Evolutionary conservation across 2,329 filamentous ascomycete species (phyloP), one percentile per base, ranked within the genome.

Genomic region (Apiospora arundinis): DNA sequence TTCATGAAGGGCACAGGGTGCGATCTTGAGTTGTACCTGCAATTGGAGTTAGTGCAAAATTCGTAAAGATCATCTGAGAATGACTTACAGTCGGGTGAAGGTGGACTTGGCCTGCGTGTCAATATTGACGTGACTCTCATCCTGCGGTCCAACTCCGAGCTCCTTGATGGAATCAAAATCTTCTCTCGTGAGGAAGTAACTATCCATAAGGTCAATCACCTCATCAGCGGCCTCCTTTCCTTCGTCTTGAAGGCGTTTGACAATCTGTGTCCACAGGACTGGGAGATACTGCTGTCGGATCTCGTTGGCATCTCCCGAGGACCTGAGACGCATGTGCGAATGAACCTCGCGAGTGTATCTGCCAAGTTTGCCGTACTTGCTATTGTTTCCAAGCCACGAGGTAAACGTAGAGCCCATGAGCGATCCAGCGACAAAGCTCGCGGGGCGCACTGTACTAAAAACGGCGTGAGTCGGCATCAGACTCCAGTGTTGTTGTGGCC

Each of bases 1-100:
- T 98, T 98, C 91, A 98, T 97, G 83, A 98, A 99, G 1, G 96
- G 95, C 69, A 99, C 84, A 0, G 95, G 95, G 76, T 99, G 96
- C 23, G 91, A 92, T 83, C 92, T 92, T 72, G 88, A 83, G 76
- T 99, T 99, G 81, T 99, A 96, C 70, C 93, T 95, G 52, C 23
- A 49, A 25, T 28, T 23, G 11, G 9, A 60, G 37, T 56, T 25
- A 69, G 28, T 28, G 37, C 69, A 3, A 37, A 67, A 48, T 69
- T 67, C 9, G 67, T 42, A 49, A 6, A 69, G 60, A n/a, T 40
- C 66, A 63, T 71, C 12, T 23, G 40, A 67, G 67, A 44, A 21
- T 40, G 28, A 90, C 93, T 87, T 86, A 98, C 90, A 91, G 85
- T 83, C 95, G 90, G 0, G 97, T 99, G 79, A 99, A 99, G 2